phyloP scores from a whole-genome alignment of 1,139 yeast genomes.

The Barnettozyma hawaiiensis region DNA sequence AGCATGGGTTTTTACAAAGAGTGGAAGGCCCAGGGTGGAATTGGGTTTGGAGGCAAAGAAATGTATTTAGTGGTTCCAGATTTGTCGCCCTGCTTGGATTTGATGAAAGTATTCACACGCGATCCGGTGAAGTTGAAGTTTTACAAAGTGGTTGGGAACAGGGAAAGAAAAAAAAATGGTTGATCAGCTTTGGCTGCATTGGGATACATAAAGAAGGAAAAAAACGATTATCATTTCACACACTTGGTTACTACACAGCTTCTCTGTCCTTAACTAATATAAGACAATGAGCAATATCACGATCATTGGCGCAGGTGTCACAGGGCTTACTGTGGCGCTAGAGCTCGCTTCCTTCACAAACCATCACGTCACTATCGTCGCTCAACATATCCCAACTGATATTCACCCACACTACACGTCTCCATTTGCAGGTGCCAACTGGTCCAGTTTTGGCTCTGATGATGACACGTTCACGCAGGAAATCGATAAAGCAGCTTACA shows the following conservation, averaged over 20 bases:
- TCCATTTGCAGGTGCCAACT: constrained; percentile 77
- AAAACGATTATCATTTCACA: no score
- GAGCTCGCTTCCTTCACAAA: constrained; percentile 38
- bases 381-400: constrained; percentile 53
- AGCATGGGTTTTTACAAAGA: background rate
- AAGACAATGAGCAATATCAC: constrained; percentile 2
- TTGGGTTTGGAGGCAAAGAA: no score
- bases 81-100: no score
- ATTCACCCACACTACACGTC: constrained; percentile 49
- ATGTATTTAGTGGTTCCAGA: no score
- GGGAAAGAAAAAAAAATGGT: no score
- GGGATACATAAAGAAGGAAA: no score
- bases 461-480: constrained; percentile 39
- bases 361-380: constrained; percentile 41
- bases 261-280: background rate
- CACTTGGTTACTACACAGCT: no score
- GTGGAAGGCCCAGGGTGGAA: no score
- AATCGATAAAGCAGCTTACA: constrained; percentile 43
- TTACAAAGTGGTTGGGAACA: no score
- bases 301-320: constrained; percentile 48
- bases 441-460: constrained; percentile 50
- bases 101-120: no score
- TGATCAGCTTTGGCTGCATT: no score
- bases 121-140: no score
- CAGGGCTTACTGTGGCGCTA: constrained; percentile 58